A percentile compares a stretch with the other conserved stretches of the same genome.
These are phyloP conservation scores for Fusarium sublunatum DNA, from an alignment of 2,329 filamentous ascomycete species.

Conservation along the genomic window DNA sequence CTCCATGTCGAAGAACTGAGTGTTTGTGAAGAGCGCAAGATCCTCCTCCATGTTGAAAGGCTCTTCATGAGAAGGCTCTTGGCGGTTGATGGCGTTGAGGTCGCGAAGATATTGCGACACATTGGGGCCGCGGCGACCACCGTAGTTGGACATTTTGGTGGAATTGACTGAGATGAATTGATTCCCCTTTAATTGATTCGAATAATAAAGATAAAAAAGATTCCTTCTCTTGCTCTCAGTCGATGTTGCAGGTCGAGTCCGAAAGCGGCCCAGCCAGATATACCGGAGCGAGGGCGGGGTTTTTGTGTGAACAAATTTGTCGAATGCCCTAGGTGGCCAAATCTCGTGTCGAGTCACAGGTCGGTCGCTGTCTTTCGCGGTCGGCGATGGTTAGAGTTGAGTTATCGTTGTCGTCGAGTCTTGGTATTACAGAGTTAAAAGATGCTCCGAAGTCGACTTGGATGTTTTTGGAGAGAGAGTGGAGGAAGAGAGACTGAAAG, in stretches of 20 bases:
- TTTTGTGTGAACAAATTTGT: conserved; percentile 44
- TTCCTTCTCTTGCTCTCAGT: conserved; percentile 24
- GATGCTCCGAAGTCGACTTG: conserved; percentile 29
- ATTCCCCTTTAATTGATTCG: conserved; percentile 2
- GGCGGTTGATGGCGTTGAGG: conserved; percentile 79
- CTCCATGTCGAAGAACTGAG: conserved; percentile 84
- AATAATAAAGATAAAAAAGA: not conserved
- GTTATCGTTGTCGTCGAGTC: conserved; percentile 18
- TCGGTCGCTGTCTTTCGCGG: not conserved
- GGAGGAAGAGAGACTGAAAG: conserved; percentile 42
- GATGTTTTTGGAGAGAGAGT: conserved; percentile 36
- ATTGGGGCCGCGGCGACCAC: conserved; percentile 82
- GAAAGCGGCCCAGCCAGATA: conserved; percentile 29
- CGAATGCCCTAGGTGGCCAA: conserved; percentile 25
- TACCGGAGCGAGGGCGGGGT: conserved; percentile 40
- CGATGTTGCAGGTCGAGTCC: conserved; percentile 13
- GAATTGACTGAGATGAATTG: conserved; percentile 2
- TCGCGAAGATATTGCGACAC: conserved; percentile 91
- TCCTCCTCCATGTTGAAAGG: conserved; percentile 75
- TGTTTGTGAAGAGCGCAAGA: conserved; percentile 83
- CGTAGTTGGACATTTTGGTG: conserved; percentile 75
- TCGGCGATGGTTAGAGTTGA: conserved; percentile 8
- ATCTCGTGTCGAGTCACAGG: conserved; percentile 3
- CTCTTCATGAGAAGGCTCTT: conserved; percentile 65
- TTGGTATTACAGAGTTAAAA: conserved; percentile 13